A percentile compares a stretch with the other conserved stretches of the same genome.
These are phyloP conservation scores for Ustilago tritici DNA, from an alignment of 1,284 basidiomycete genomes.

Conservation along the genomic window DNA sequence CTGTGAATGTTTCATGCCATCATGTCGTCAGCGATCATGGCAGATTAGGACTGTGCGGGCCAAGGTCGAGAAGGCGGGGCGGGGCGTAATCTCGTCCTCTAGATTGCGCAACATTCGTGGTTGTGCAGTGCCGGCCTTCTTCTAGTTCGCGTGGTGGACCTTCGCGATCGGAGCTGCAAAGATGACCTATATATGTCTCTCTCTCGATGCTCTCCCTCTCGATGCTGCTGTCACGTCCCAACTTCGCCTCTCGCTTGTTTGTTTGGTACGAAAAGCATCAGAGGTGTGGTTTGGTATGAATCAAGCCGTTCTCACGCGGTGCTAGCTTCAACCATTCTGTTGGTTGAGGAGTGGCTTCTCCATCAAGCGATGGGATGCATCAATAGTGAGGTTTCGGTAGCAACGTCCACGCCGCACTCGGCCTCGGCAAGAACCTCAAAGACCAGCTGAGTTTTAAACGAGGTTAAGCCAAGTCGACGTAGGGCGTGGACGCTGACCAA, in stretches of 20 bases:
- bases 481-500: too few relatives aligned
- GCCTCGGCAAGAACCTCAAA: too few relatives aligned
- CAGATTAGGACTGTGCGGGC: not conserved
- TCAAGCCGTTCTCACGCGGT: too few relatives aligned
- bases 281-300: not conserved
- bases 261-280: not conserved
- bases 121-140: constrained; percentile 1
- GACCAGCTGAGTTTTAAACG: too few relatives aligned
- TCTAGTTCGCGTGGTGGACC: not conserved
- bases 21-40: not conserved
- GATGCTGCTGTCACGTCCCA: not conserved
- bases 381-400: too few relatives aligned
- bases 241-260: constrained; percentile 6
- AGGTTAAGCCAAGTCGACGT: too few relatives aligned
- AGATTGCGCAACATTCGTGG: not conserved
- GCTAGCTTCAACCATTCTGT: too few relatives aligned
- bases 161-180: constrained; percentile 23
- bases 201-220: not conserved
- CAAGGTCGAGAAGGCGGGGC: not conserved
- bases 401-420: too few relatives aligned
- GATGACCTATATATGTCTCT: not conserved
- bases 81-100: not conserved
- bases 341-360: too few relatives aligned
- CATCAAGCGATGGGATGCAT: too few relatives aligned
- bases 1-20: not conserved